Evolutionary conservation across 1,284 basidiomycete species (phyloP).

Genomic region (Psilocybe mexicana): DNA sequence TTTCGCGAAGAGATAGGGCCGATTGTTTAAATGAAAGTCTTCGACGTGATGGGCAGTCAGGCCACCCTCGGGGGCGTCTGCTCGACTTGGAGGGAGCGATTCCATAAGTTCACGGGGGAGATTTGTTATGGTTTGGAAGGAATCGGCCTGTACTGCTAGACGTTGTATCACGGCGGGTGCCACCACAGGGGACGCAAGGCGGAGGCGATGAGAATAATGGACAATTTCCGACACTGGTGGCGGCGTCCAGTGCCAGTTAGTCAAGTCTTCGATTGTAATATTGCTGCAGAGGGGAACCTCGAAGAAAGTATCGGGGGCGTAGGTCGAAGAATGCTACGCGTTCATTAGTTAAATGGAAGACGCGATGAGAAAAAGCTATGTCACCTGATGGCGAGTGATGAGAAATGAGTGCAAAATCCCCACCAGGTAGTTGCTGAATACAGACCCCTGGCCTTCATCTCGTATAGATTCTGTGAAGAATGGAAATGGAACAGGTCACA

Average conservation of each 20-base stretch:
- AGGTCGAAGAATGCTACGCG: conserved; percentile 40
- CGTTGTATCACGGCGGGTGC: conserved; percentile 39
- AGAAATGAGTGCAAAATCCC: conserved; percentile 31
- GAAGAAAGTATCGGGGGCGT: conserved; percentile 41
- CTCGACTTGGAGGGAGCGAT: conserved; percentile 35
- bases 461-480: conserved; percentile 18
- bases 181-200: conserved; percentile 39
- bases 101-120: conserved; percentile 23
- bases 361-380: background rate
- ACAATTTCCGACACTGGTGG: conserved; percentile 33
- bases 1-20: conserved; percentile 28
- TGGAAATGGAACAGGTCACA: background rate
- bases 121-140: conserved; percentile 29
- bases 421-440: conserved; percentile 17
- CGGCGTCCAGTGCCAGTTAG: conserved; percentile 28
- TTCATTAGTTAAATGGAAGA: background rate
- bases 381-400: conserved; percentile 37
- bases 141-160: conserved; percentile 38
- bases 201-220: conserved; percentile 42
- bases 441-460: conserved; percentile 21
- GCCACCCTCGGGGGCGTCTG: conserved; percentile 31
- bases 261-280: conserved; percentile 14
- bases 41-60: conserved; percentile 40
- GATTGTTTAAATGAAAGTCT: conserved; percentile 38
- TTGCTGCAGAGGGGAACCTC: conserved; percentile 36